Base-by-base conservation (phyloP, 2,329 filamentous ascomycete species). In the Kalmusia sp. region DNA sequence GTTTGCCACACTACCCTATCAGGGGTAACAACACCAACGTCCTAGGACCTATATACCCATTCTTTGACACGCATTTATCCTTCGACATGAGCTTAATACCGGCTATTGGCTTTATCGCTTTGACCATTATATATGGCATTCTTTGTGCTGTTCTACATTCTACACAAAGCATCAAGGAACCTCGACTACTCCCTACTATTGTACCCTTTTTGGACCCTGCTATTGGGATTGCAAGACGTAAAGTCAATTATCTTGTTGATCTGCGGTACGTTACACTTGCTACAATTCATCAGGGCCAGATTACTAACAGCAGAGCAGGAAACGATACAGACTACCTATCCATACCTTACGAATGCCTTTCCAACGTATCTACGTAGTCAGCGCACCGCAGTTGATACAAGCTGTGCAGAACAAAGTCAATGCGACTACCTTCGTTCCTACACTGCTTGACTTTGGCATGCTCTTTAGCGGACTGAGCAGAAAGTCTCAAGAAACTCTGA, bases 341-440 rank as follows among this genome's bases (percentile, higher is more conserved):
- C 76, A 75, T 50, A 80, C 77, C 4, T 55, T 81, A 19, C 54
- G 70, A 2, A 62, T 80, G 30, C 75, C 76, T 1, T 76, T 76
- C 3, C 65, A 73, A 25, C 76, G 76, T 44, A 66, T 79, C 44
- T 80, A 80, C 41, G 65, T 80, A 8, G 69, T 79, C 11, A 74
- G 74, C 8, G 68, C 65, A 1, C 67, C 72, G 0, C 53, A 70
- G 0, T 58, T 80, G 17, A 72, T 80, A 22, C 65, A 72, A 7
- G 50, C 39, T 0, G 69, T 77, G 2, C 77, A 80, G 51, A 75
- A 71, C 34, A 74, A 77, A 51, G 63, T 63, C 48, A 75, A 72
- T 46, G 59, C 54, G 1, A 54, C 76, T 6, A 72, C 72, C 0
- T 80, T 80, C 43, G 68, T 70, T 2, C 74, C 76, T 0, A 73